Base-by-base conservation (phyloP, 768 basidiomycete genomes). In the Royoungia palumana region DNA sequence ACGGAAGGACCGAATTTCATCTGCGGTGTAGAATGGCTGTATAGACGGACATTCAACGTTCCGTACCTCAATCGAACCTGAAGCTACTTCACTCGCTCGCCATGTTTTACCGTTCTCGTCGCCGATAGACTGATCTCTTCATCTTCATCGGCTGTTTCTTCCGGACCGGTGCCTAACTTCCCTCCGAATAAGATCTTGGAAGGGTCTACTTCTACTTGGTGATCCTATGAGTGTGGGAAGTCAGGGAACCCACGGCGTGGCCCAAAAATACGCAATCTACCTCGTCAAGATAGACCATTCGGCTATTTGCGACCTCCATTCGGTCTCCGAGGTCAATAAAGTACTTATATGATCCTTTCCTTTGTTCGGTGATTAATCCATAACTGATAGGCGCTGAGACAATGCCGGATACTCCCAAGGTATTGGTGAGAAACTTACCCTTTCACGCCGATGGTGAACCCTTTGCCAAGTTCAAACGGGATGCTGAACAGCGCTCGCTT, bases 291-390 rank as follows among this genome's bases (percentile, higher is more conserved):
- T 88, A 92, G 7, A 75, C 72, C 6, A 90, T 89, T 61, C 80
- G 80, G 43, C 76, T 75, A 36, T 75, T 71, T 1, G 85, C 91
- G 44, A 89, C 84, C 57, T 87, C 88, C 85, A 83, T 86, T 51
- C 75, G 74, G 61, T 84, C 84, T 40, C 82, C 91, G 49, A 81
- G 76, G 60, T 89, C 90, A 30, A 82, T 79, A 51, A 96, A 94
- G 60, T 92, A 89, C 61, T 81, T 87, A 65, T 92, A 87, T 5
- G 75, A 46, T 0, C 89, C 88, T 66, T 87, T 94, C 65, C 79
- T 88, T 69, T 94, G 92, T 60, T 94, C 86, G 2, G 89, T 89
- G 14, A 98, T 78, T 37, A 95, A 69, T 9, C 89, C 85, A 66
- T 95, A 99, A 40, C 93, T 96, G 55, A 16, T 20, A 36, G 40